phyloP scores from a whole-genome alignment of 2,329 filamentous ascomycete genomes.

The Ceratocystis eucalypticola region DNA sequence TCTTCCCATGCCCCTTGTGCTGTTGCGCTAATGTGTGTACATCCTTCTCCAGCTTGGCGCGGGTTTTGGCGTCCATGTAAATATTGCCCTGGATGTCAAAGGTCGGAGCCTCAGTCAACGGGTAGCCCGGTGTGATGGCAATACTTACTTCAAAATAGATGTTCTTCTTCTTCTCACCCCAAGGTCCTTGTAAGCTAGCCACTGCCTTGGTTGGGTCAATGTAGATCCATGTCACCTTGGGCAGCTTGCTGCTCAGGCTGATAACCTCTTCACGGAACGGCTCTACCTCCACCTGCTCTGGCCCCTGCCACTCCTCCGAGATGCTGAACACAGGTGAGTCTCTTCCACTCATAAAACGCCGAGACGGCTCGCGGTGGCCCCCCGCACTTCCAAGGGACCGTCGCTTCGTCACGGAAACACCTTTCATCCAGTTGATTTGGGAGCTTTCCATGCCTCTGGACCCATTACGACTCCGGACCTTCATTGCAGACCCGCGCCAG shows the following conservation, averaged over 20 bases:
- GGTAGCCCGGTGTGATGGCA: conserved; percentile 46
- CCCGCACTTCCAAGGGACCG: conserved; percentile 25
- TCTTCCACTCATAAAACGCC: conserved; percentile 37
- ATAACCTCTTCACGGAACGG: conserved; percentile 52
- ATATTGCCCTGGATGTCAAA: conserved; percentile 49
- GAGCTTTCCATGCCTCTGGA: conserved; percentile 34
- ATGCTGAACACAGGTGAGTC: conserved; percentile 35
- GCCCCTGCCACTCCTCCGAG: conserved; percentile 38
- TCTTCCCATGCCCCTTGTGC: conserved; percentile 44
- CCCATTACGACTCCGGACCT: conserved; percentile 33
- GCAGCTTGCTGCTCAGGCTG: conserved; percentile 46
- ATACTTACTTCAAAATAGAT: conserved; percentile 52
- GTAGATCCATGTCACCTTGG: conserved; percentile 51
- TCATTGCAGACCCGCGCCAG: conserved; percentile 48
- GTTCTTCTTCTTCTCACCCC: conserved; percentile 42
- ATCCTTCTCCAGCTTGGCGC: conserved; percentile 28
- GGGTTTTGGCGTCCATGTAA: conserved; percentile 44
- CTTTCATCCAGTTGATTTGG: conserved; percentile 57
- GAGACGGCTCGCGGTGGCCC: conserved; percentile 24
- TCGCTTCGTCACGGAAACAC: conserved; percentile 38
- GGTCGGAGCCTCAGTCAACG: conserved; percentile 42
- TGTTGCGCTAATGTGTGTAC: conserved; percentile 37
- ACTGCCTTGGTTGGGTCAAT: conserved; percentile 25
- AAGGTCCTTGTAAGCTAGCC: conserved; percentile 34
- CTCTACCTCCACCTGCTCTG: conserved; percentile 37